Percentiles rank a stretch among this genome's conserved stretches.
These are phyloP conservation scores for Daldinia concentrica DNA, from an alignment of 495 filamentous ascomycete species.

Conservation along the genomic window DNA sequence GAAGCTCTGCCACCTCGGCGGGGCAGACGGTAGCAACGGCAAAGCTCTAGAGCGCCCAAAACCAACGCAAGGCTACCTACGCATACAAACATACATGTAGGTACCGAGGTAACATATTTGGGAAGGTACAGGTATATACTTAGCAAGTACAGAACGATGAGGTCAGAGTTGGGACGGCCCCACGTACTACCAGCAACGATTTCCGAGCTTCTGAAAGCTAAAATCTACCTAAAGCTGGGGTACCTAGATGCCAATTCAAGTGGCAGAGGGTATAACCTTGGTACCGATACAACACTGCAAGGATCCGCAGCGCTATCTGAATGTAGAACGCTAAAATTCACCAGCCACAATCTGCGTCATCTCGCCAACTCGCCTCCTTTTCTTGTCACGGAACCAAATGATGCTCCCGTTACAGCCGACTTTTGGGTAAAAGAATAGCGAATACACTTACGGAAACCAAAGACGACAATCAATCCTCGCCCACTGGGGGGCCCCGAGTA, in stretches of 20 bases:
- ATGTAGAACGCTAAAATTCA: neutral
- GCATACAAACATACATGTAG: neutral
- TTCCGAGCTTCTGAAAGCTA: neutral
- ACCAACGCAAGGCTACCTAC: neutral
- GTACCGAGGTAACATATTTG: neutral
- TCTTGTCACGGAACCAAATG: conserved; percentile 20
- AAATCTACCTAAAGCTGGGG: conserved; percentile 22
- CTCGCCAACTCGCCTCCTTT: conserved; percentile 35
- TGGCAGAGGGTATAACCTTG: conserved; percentile 12
- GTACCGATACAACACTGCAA: conserved; percentile 11
- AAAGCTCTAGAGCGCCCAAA: conserved; percentile 4
- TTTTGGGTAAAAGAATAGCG: conserved; percentile 22
- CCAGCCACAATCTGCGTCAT: conserved; percentile 40
- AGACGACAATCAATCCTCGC: conserved; percentile 27
- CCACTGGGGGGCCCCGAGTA: neutral
- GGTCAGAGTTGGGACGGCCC: conserved; percentile 16
- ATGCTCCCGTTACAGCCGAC: conserved; percentile 23
- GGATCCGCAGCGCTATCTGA: neutral
- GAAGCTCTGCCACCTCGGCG: conserved; percentile 40
- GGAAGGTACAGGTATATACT: conserved; percentile 18
- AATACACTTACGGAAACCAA: conserved; percentile 28
- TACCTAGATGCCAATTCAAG: conserved; percentile 7
- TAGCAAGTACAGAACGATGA: conserved; percentile 24
- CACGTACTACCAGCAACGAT: neutral
- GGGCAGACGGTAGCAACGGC: conserved; percentile 37